A percentile compares a stretch with the other conserved stretches of the same genome.
Conservation (phyloP, 2,329 filamentous ascomycete species). For the Ceratocystis diversiconidia region DNA sequence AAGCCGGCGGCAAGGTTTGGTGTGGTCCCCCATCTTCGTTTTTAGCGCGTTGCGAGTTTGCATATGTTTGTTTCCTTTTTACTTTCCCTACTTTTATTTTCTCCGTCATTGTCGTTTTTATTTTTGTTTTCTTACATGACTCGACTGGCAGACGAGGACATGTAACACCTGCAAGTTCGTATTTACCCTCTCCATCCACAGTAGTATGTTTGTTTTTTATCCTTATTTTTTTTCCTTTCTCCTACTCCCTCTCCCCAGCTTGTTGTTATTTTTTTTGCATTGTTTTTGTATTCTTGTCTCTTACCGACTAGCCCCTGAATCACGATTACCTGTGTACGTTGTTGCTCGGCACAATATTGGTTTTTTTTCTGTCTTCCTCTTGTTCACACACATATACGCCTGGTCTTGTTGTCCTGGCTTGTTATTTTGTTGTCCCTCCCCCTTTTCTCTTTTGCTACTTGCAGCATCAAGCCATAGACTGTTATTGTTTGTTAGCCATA, state of each 20-base stretch:
- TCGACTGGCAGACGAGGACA: not conserved
- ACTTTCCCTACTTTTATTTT: not conserved
- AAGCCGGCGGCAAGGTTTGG: constrained; percentile 1
- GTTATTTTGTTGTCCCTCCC: not conserved
- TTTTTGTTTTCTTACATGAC: not conserved
- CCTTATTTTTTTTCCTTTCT: not conserved
- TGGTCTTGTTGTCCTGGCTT: not conserved
- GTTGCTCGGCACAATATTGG: too few relatives aligned
- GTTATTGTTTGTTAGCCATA: not conserved
- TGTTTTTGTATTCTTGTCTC: not conserved
- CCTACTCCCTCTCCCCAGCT: not conserved
- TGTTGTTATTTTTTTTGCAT: constrained; percentile 7
- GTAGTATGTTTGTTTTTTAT: constrained; percentile 9
- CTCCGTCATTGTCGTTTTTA: constrained; percentile 6
- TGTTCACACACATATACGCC: not conserved
- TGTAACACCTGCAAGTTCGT: not conserved
- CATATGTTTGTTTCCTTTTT: not conserved
- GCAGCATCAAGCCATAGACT: not conserved
- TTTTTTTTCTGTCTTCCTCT: not conserved
- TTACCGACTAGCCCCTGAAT: not conserved
- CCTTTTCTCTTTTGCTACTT: not conserved
- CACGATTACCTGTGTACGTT: not conserved
- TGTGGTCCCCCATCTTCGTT: not conserved
- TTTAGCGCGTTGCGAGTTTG: not conserved
- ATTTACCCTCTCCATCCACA: not conserved